phyloP scores from a whole-genome alignment of 495 filamentous ascomycete genomes.

The Xylaria venustula region DNA sequence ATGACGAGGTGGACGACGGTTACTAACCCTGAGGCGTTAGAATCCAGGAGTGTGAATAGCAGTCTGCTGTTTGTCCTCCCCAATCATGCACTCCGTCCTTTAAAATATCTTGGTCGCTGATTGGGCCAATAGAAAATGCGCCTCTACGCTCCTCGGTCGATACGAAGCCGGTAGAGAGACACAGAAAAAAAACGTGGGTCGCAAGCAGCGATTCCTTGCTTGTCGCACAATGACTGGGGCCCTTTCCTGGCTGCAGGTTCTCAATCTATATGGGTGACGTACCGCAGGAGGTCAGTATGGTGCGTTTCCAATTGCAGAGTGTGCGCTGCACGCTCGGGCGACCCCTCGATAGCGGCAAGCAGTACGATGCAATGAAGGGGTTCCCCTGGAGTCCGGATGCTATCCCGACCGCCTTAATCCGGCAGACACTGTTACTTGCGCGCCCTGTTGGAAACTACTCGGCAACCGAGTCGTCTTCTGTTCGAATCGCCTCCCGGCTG shows the following conservation, averaged over 20 bases:
- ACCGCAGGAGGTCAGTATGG: background rate
- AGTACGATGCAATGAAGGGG: background rate
- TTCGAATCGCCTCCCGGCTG: background rate
- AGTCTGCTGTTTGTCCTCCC: slow-evolving; percentile 3
- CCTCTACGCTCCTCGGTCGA: slow-evolving; percentile 2
- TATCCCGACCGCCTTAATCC: slow-evolving; percentile 4
- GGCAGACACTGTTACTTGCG: background rate
- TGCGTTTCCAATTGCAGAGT: slow-evolving; percentile 1
- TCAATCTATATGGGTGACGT: slow-evolving; percentile 10
- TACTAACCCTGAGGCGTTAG: background rate
- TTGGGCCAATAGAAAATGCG: slow-evolving; percentile 7
- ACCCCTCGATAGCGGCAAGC: slow-evolving; percentile 1
- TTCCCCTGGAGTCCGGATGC: background rate
- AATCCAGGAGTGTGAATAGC: background rate
- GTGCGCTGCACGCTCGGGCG: background rate
- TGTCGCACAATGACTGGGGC: slow-evolving; percentile 5
- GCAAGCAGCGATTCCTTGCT: slow-evolving; percentile 3
- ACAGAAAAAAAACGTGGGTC: slow-evolving; percentile 13
- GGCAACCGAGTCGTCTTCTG: slow-evolving; percentile 5
- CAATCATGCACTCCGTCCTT: slow-evolving; percentile 1
- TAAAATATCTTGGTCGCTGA: slow-evolving; percentile 6
- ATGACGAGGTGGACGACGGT: background rate
- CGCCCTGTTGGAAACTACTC: background rate
- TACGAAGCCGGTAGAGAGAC: slow-evolving; percentile 6
- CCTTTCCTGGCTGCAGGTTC: background rate